These are phyloP conservation scores for Geotrichum restrictum DNA, from an alignment of 1,139 yeast species.

Conservation along the genomic window DNA sequence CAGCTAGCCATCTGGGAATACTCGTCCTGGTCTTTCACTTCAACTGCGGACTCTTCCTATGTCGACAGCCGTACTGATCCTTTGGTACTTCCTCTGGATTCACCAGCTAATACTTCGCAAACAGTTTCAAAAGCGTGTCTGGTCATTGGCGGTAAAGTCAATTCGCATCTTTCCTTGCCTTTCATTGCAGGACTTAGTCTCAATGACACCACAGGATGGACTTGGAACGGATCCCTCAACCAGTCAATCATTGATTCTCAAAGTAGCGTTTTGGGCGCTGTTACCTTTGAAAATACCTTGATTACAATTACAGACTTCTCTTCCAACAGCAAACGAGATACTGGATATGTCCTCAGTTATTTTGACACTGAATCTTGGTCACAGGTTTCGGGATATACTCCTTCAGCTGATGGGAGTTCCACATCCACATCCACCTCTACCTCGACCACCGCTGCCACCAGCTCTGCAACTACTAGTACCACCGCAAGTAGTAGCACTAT, in stretches of 20 bases:
- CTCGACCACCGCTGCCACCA: constrained; percentile 22
- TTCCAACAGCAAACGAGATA: background rate
- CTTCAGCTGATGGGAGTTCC: constrained; percentile 19
- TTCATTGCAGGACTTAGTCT: constrained; percentile 42
- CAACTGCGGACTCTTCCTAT: constrained; percentile 32
- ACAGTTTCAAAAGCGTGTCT: constrained; percentile 22
- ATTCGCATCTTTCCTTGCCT: constrained; percentile 43
- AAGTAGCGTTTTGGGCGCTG: constrained; percentile 38
- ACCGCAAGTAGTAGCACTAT: background rate
- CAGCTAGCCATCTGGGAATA: constrained; percentile 61
- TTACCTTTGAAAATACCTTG: constrained; percentile 42
- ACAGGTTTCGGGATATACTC: constrained; percentile 8
- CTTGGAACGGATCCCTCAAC: constrained; percentile 38
- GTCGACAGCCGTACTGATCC: constrained; percentile 50
- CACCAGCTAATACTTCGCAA: constrained; percentile 31
- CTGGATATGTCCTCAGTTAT: constrained; percentile 12
- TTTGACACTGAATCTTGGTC: constrained; percentile 18
- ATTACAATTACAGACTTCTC: constrained; percentile 31
- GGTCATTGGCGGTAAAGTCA: constrained; percentile 44
- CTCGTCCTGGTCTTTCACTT: constrained; percentile 54
- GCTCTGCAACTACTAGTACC: constrained; percentile 9
- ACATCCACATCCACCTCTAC: constrained; percentile 11
- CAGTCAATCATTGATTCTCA: constrained; percentile 20
- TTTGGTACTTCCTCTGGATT: constrained; percentile 44
- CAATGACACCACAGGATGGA: constrained; percentile 43